Conservation (phyloP, 768 basidiomycete genomes). For the Trametopsis cervina region DNA sequence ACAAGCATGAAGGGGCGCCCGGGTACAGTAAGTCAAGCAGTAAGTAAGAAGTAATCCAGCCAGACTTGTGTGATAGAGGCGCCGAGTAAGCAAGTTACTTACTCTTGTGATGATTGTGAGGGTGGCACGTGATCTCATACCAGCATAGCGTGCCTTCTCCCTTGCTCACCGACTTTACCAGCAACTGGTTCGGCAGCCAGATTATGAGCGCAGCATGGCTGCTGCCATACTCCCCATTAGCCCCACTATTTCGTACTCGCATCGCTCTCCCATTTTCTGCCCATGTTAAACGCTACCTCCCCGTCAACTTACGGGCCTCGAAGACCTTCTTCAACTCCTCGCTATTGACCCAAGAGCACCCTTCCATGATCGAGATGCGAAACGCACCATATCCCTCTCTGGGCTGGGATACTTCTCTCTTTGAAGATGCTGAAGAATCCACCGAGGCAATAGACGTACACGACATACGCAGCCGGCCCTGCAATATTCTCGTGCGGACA, state of each 20-base stretch:
- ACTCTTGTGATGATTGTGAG: no score
- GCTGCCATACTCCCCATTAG: slow-evolving; percentile 13
- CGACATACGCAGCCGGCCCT: slow-evolving; percentile 5
- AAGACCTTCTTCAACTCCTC: slow-evolving; percentile 20
- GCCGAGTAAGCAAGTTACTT: no score
- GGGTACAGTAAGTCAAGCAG: no score
- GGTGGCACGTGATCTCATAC: no score
- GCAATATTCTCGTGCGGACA: slow-evolving; percentile 20
- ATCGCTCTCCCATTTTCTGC: slow-evolving; percentile 2
- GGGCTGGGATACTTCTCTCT: slow-evolving; percentile 11
- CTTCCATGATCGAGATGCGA: slow-evolving; percentile 4
- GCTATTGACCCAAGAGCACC: slow-evolving; percentile 5
- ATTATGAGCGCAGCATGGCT: slow-evolving; percentile 20
- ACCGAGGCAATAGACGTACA: neutral
- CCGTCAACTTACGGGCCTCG: neutral
- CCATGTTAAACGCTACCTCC: neutral
- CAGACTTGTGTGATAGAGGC: no score
- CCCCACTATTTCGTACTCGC: slow-evolving; percentile 11
- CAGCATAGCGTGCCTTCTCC: no score
- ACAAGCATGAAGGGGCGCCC: no score
- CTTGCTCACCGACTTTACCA: no score
- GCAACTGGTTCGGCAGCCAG: no score
- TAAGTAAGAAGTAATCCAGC: no score
- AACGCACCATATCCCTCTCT: slow-evolving; percentile 6
- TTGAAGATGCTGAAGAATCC: slow-evolving; percentile 11